phyloP scores from a whole-genome alignment of 2,329 filamentous ascomycete genomes.

The Amauroascus verrucosus region DNA sequence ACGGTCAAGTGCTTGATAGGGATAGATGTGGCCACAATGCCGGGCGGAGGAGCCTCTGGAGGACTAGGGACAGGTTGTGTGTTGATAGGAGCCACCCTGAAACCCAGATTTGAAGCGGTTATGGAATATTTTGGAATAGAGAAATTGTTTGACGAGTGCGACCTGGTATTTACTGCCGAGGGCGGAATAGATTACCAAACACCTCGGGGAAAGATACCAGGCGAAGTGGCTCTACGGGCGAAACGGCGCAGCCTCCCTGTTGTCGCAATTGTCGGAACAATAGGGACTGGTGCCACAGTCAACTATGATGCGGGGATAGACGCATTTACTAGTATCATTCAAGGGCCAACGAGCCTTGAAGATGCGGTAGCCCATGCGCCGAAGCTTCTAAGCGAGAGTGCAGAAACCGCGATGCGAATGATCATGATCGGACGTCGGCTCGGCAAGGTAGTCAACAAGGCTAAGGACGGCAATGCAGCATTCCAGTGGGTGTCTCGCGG shows the following conservation, averaged over 20 bases:
- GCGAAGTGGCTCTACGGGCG: slow-evolving; percentile 42
- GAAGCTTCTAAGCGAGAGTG: slow-evolving; percentile 21
- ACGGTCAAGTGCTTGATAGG: slow-evolving; percentile 29
- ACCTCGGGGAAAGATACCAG: slow-evolving; percentile 44
- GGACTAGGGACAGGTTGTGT: slow-evolving; percentile 44
- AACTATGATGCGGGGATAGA: slow-evolving; percentile 31
- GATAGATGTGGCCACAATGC: slow-evolving; percentile 30
- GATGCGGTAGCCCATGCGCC: slow-evolving; percentile 23
- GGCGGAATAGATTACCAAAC: slow-evolving; percentile 45
- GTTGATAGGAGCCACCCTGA: slow-evolving; percentile 39
- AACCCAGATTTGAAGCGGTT: slow-evolving; percentile 42
- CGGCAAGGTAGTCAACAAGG: not conserved
- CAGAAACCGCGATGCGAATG: slow-evolving; percentile 26
- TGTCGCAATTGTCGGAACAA: slow-evolving; percentile 36
- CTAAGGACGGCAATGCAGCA: not conserved
- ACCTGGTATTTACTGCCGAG: slow-evolving; percentile 46
- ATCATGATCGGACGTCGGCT: slow-evolving; percentile 18
- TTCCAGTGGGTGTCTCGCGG: not conserved
- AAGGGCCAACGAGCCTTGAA: slow-evolving; percentile 22
- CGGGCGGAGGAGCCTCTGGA: slow-evolving; percentile 44
- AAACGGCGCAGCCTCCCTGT: slow-evolving; percentile 40
- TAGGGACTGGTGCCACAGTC: slow-evolving; percentile 28
- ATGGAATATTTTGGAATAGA: slow-evolving; percentile 43
- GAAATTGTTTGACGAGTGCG: slow-evolving; percentile 38
- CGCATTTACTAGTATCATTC: slow-evolving; percentile 25